Conservation (phyloP, 176 grass and related monocot species). For the Ensete glaucum region DNA sequence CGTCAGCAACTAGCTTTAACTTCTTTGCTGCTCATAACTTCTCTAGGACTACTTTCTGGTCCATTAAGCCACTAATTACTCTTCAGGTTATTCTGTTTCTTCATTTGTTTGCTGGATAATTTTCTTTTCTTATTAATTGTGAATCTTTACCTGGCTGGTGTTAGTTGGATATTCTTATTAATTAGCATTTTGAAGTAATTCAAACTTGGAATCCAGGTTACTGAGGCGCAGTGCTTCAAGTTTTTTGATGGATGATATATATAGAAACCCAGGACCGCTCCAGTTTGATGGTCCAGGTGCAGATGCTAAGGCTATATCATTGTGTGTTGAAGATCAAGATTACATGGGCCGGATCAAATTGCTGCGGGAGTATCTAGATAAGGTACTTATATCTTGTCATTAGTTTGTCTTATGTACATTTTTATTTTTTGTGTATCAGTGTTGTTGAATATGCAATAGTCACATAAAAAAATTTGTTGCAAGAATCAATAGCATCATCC, state of each 20-base stretch:
- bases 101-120: not conserved
- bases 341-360: slow-evolving; percentile 99
- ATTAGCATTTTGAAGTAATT: not conserved
- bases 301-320: slow-evolving; percentile 61
- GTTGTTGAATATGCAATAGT: too few species aligned
- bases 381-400: slow-evolving; percentile 35
- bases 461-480: too few species aligned
- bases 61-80: not conserved
- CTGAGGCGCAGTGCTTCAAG: slow-evolving; percentile 64
- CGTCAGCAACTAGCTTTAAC: not conserved
- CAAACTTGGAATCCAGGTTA: slow-evolving; percentile 34
- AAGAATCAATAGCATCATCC: too few species aligned
- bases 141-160: not conserved
- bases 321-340: slow-evolving; percentile 95
- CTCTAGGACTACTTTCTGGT: not conserved
- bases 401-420: not conserved
- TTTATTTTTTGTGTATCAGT: not conserved
- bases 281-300: slow-evolving; percentile 84
- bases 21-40: not conserved
- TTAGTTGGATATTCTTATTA: not conserved
- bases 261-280: slow-evolving; percentile 90
- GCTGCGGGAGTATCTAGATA: slow-evolving; percentile 85
- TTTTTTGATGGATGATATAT: slow-evolving; percentile 92
- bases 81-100: not conserved
- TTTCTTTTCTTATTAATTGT: not conserved